These are phyloP conservation scores for Gymnopus androsaceus DNA, from an alignment of 1,284 basidiomycete genomes.

Conservation along the genomic window DNA sequence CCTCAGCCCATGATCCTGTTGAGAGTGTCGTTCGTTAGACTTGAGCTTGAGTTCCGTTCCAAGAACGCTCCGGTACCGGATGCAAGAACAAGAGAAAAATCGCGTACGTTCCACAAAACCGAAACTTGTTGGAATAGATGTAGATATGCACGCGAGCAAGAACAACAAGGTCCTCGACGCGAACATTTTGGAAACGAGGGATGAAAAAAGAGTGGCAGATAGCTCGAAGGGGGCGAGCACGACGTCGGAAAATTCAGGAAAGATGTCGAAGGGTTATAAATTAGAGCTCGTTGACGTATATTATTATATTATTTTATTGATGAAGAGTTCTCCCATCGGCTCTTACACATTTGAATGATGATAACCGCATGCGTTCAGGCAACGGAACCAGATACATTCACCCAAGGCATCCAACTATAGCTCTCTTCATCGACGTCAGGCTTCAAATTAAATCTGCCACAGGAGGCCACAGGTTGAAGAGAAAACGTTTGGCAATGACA, in stretches of 20 bases:
- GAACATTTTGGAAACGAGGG: background rate
- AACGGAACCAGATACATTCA: background rate
- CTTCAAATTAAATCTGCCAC: no score
- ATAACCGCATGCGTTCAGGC: background rate
- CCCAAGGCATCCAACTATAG: no score
- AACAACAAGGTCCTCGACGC: background rate
- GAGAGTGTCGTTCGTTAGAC: background rate
- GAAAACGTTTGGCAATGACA: no score
- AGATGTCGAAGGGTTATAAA: no score
- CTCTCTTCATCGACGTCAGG: no score
- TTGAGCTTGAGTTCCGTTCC: background rate
- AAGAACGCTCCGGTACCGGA: background rate
- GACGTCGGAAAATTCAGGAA: background rate
- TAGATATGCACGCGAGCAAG: background rate
- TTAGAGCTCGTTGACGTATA: no score
- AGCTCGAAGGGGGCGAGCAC: background rate
- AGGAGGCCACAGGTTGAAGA: no score
- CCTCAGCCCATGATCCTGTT: conserved; percentile 46
- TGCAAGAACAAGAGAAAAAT: background rate
- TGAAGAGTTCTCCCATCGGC: no score
- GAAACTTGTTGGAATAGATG: background rate
- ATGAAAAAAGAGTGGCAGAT: background rate
- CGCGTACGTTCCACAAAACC: conserved; percentile 8
- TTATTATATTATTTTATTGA: no score
- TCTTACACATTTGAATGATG: no score